phyloP scores from a whole-genome alignment of 148 eudicot genomes.

The Linanthus parryae region DNA sequence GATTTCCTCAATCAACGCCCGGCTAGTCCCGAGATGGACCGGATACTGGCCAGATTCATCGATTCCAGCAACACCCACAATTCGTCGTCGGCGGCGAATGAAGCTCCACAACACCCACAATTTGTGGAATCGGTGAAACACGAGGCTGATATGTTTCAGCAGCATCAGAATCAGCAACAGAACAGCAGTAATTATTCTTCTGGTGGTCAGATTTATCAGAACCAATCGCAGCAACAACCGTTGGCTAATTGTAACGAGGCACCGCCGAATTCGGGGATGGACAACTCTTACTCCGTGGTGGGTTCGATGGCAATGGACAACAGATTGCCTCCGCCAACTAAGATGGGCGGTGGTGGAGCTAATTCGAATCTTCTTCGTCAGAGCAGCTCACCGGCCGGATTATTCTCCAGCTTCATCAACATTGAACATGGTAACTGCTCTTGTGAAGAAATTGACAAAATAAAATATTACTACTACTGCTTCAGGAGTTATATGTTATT shows the following conservation, averaged over 20 bases:
- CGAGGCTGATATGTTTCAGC: conserved; percentile 16
- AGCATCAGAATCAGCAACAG: conserved; percentile 10
- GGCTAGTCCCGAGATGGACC: conserved; percentile 57
- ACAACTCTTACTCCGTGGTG: conserved; percentile 8
- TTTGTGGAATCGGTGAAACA: conserved; percentile 28
- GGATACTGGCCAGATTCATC: conserved; percentile 42
- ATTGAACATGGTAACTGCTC: conserved; percentile 44
- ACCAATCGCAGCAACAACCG: conserved; percentile 28
- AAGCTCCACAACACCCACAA: conserved; percentile 8
- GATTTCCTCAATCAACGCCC: conserved; percentile 41
- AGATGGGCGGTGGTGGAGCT: conserved; percentile 27
- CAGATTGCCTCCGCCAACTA: conserved; percentile 26
- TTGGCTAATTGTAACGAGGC: conserved; percentile 22
- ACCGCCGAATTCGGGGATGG: conserved; percentile 23
- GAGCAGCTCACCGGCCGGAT: conserved; percentile 85
- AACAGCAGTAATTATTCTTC: conserved; percentile 24
- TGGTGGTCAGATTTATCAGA: conserved; percentile 37
- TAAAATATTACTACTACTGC: too few relatives aligned
- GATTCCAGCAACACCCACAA: conserved; percentile 21
- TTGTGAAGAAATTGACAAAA: too few relatives aligned
- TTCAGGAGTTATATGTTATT: too few relatives aligned
- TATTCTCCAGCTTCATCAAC: conserved; percentile 41
- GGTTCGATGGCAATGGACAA: conserved; percentile 18
- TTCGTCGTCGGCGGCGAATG: conserved; percentile 7
- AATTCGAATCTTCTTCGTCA: conserved; percentile 59